phyloP scores from a whole-genome alignment of 805 yeast genomes.

The Kregervanrija delftensis region DNA sequence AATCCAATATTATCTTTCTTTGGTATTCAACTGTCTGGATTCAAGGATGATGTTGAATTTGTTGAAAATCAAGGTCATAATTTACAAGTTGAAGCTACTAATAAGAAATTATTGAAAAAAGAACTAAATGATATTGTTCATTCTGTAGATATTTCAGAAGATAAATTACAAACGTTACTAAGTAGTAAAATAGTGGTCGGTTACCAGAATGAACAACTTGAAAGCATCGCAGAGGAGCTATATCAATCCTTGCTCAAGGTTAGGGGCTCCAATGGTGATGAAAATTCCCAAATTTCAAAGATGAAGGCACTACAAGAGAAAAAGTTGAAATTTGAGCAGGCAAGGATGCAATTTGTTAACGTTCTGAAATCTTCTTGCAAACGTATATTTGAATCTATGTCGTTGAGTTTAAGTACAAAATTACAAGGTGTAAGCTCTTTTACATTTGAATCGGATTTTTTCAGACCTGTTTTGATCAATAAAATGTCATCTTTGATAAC shows the following conservation, averaged over 20 bases:
- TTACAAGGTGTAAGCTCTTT: slow-evolving; percentile 11
- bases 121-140: slow-evolving; percentile 63
- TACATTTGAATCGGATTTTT: slow-evolving; percentile 7
- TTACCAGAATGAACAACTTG: slow-evolving; percentile 38
- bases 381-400: slow-evolving; percentile 21
- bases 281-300: slow-evolving; percentile 41
- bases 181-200: slow-evolving; percentile 44
- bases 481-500: slow-evolving; percentile 35
- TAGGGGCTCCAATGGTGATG: slow-evolving; percentile 37
- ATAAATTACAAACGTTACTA: slow-evolving; percentile 41
- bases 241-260: slow-evolving; percentile 62
- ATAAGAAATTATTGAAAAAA: slow-evolving; percentile 67
- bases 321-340: slow-evolving; percentile 50
- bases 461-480: slow-evolving; percentile 13
- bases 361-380: slow-evolving; percentile 31
- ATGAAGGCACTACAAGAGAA: slow-evolving; percentile 72
- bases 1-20: slow-evolving; percentile 49
- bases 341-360: slow-evolving; percentile 42
- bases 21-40: slow-evolving; percentile 53
- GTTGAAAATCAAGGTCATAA: slow-evolving; percentile 77
- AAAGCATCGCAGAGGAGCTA: slow-evolving; percentile 46
- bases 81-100: slow-evolving; percentile 73
- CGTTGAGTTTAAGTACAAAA: slow-evolving; percentile 25
- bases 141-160: slow-evolving; percentile 61
- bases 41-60: slow-evolving; percentile 60